These are phyloP conservation scores for Fusarium sp. DNA, from an alignment of 2,329 filamentous ascomycete species.

Conservation along the genomic window DNA sequence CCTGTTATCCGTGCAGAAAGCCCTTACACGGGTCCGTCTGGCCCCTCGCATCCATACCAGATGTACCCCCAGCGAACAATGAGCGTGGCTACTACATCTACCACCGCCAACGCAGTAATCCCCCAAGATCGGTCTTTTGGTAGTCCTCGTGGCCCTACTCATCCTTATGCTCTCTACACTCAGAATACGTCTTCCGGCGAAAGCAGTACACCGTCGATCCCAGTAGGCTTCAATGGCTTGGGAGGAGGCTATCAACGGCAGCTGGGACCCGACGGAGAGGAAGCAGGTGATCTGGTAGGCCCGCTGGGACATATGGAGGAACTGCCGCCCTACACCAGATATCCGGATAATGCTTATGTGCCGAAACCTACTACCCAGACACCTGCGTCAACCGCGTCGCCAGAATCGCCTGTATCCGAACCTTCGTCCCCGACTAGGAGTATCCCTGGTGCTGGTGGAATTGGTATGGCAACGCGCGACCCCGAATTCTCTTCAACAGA, in stretches of 20 bases:
- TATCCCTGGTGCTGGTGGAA: slow-evolving; percentile 67
- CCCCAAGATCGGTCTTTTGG: slow-evolving; percentile 58
- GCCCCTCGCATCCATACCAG: slow-evolving; percentile 83
- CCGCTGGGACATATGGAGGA: slow-evolving; percentile 91
- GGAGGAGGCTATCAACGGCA: slow-evolving; percentile 74
- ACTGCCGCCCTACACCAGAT: slow-evolving; percentile 89
- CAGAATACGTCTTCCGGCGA: slow-evolving; percentile 72
- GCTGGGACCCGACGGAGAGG: slow-evolving; percentile 82
- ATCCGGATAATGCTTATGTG: slow-evolving; percentile 76
- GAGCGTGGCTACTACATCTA: slow-evolving; percentile 77
- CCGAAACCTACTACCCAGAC: slow-evolving; percentile 32
- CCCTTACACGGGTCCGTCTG: slow-evolving; percentile 74
- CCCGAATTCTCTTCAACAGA: slow-evolving; percentile 68
- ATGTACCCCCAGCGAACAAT: slow-evolving; percentile 81
- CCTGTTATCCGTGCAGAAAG: slow-evolving; percentile 60
- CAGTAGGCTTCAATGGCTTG: slow-evolving; percentile 78
- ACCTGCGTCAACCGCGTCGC: slow-evolving; percentile 6
- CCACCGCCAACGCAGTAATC: slow-evolving; percentile 61
- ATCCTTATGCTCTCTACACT: slow-evolving; percentile 87
- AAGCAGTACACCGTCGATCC: slow-evolving; percentile 59
- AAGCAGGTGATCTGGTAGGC: slow-evolving; percentile 85
- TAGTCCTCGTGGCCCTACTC: slow-evolving; percentile 73
- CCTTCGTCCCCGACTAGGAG: slow-evolving; percentile 24
- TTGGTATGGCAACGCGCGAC: slow-evolving; percentile 68
- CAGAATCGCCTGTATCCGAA: slow-evolving; percentile 18